Conservation (phyloP, 169 alveolate genomes). For the Plasmodium gallinaceum region DNA sequence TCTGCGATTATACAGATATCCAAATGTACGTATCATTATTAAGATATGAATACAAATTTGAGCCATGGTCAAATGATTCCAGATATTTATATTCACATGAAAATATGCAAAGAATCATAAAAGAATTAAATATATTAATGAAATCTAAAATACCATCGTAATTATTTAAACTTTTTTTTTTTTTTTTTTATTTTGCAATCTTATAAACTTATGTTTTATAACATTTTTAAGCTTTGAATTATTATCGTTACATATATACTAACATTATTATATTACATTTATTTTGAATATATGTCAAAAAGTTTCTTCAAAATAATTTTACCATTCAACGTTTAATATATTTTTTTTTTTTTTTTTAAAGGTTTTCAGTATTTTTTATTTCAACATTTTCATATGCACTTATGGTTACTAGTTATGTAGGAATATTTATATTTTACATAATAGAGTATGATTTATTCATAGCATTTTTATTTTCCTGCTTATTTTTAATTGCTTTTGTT, state of each 20-base stretch:
- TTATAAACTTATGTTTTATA: neutral
- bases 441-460: neutral
- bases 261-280: too few species aligned
- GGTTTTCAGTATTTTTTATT: conserved; percentile 33
- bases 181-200: neutral
- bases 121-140: conserved; percentile 47
- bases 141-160: conserved; percentile 50
- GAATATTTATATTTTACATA: conserved; percentile 3
- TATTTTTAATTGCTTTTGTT: conserved; percentile 28
- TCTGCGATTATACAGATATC: conserved; percentile 62
- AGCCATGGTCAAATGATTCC: conserved; percentile 61
- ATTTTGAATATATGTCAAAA: too few species aligned
- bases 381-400: conserved; percentile 27
- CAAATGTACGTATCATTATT: conserved; percentile 46
- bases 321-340: neutral
- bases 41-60: conserved; percentile 37
- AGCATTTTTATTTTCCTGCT: conserved; percentile 38
- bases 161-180: neutral
- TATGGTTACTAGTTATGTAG: conserved; percentile 20
- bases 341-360: conserved; percentile 2
- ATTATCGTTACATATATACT: neutral
- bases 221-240: neutral
- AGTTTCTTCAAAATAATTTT: too few species aligned
- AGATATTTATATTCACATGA: conserved; percentile 63
- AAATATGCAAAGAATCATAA: conserved; percentile 51